phyloP scores from a whole-genome alignment of 2,329 filamentous ascomycete species.

The Fusarium subglutinans region DNA sequence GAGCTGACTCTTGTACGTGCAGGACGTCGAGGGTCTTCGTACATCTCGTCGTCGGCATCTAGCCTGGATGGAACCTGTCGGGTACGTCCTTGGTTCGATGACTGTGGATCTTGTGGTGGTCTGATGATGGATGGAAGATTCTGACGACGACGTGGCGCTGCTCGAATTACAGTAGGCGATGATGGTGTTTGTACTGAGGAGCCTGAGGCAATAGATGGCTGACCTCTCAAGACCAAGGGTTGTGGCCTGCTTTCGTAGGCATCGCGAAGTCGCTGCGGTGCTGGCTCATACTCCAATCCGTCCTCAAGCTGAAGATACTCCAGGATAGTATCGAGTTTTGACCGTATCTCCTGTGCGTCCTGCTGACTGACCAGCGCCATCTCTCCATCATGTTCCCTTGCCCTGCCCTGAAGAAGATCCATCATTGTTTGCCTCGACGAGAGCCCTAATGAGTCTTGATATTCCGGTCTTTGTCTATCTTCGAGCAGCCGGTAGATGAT shows the following conservation, averaged over 20 bases:
- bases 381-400: neutral
- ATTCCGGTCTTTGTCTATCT: neutral
- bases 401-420: neutral
- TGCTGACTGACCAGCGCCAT: neutral
- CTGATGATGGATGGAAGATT: neutral
- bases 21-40: neutral
- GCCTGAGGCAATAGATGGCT: neutral
- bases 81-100: neutral
- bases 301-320: neutral
- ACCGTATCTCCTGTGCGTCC: neutral
- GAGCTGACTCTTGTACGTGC: neutral
- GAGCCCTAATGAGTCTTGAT: neutral
- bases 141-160: neutral
- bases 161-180: neutral
- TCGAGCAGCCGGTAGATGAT: neutral
- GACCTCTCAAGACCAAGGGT: neutral
- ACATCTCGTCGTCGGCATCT: neutral
- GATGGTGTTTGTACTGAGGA: neutral
- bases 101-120: neutral
- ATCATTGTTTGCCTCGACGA: neutral
- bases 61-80: neutral
- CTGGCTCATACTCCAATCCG: neutral
- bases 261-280: neutral
- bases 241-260: neutral
- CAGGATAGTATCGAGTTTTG: conserved; percentile 1